These are phyloP conservation scores for Handroanthus guayacan DNA, from an alignment of 257 asterid genomes.

Conservation along the genomic window DNA sequence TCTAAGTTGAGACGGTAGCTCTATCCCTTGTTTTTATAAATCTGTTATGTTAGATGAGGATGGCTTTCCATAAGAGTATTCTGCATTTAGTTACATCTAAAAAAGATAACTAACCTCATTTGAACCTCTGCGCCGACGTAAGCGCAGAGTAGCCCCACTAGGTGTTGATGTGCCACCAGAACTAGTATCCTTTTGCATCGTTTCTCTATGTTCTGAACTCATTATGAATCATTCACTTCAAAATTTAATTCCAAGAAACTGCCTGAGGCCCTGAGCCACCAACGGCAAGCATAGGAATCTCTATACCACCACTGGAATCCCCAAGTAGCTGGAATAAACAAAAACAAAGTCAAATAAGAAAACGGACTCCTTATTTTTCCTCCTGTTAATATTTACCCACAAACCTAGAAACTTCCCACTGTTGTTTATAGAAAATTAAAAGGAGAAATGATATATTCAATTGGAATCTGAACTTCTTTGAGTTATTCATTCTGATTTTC, in stretches of 20 bases:
- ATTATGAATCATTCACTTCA: conserved; percentile 12
- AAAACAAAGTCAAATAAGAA: conserved; percentile 36
- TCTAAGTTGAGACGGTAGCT: conserved; percentile 17
- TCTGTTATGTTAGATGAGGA: neutral
- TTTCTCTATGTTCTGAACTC: conserved; percentile 39
- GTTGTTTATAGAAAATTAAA: neutral
- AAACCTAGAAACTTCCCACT: conserved; percentile 1
- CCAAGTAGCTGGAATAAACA: conserved; percentile 38
- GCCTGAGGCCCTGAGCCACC: conserved; percentile 18
- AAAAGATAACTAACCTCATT: conserved; percentile 72
- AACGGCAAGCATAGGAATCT: conserved; percentile 21
- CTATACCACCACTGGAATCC: conserved; percentile 32
- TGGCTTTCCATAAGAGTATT: neutral
- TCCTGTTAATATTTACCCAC: conserved; percentile 6
- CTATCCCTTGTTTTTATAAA: neutral
- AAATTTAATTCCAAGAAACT: conserved; percentile 1
- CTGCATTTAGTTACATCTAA: conserved; percentile 15
- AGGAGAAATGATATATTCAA: conserved; percentile 1
- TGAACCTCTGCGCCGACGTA: conserved; percentile 91
- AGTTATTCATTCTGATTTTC: conserved; percentile 1
- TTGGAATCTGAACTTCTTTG: conserved; percentile 20
- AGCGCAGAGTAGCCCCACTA: conserved; percentile 59
- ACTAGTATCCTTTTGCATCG: conserved; percentile 81
- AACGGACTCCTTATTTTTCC: neutral
- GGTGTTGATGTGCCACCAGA: conserved; percentile 62